Evolutionary conservation across 2,329 filamentous ascomycete species (phyloP).

Genomic region (Akanthomyces uredinophilus): DNA sequence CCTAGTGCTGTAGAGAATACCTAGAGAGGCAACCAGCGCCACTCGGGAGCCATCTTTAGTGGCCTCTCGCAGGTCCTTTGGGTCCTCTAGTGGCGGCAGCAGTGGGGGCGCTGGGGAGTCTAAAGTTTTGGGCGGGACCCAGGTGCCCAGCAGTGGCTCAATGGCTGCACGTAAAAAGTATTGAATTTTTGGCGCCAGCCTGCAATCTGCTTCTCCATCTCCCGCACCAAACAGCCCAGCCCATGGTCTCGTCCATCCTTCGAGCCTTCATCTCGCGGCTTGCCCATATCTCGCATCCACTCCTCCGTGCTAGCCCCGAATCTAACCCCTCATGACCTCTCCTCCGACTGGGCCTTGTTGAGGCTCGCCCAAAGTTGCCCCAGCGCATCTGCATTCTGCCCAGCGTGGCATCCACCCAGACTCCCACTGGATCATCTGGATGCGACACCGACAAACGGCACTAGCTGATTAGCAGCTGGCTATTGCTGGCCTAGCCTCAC

Average conservation of each 20-base stretch:
- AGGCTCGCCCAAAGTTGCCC: not conserved
- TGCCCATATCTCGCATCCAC: not conserved
- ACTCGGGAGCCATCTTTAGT: not conserved
- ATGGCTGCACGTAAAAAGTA: not conserved
- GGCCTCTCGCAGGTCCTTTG: not conserved
- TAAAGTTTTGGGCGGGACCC: not conserved
- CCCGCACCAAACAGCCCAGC: not conserved
- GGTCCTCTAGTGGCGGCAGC: not conserved
- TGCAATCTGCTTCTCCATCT: not conserved
- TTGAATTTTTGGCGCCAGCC: not conserved
- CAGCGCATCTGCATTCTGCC: not conserved
- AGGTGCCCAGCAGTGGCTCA: no score
- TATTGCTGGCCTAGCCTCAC: not conserved
- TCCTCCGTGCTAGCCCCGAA: not conserved
- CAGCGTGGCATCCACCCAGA: not conserved
- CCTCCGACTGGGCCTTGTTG: not conserved
- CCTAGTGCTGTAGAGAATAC: not conserved
- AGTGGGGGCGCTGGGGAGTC: not conserved
- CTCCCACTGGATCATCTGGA: not conserved
- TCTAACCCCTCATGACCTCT: not conserved
- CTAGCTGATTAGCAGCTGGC: not conserved
- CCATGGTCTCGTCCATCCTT: not conserved
- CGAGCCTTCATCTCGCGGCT: constrained; percentile 2
- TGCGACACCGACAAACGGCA: not conserved
- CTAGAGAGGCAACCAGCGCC: constrained; percentile 7